These are phyloP conservation scores for Pichia occidentalis DNA, from an alignment of 805 yeast genomes.

Conservation along the genomic window DNA sequence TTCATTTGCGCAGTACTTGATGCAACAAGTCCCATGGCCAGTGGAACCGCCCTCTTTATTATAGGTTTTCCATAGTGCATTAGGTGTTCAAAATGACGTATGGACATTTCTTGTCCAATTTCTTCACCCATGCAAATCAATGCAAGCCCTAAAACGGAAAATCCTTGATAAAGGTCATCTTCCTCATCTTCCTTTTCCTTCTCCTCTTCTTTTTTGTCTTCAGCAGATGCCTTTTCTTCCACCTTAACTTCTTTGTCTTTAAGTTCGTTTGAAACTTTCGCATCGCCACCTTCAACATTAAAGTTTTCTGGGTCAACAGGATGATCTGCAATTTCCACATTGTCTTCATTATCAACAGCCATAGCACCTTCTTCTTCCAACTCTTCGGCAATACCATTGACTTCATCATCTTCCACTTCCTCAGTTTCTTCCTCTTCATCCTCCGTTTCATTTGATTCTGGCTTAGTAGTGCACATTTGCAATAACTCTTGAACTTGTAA, in stretches of 20 bases:
- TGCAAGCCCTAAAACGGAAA: constrained; percentile 92
- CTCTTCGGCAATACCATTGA: constrained; percentile 20
- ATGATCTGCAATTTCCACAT: constrained; percentile 36
- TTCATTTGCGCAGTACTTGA: constrained; percentile 95
- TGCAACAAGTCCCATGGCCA: constrained; percentile 95
- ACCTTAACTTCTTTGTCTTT: too few relatives aligned
- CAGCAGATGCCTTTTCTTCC: constrained; percentile 21
- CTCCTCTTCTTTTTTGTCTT: constrained; percentile 29
- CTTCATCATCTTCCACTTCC: constrained; percentile 37
- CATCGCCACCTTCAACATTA: constrained; percentile 25
- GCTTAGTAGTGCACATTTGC: constrained; percentile 79
- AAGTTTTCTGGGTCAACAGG: too few relatives aligned
- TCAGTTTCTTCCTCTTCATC: constrained; percentile 52
- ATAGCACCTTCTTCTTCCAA: constrained; percentile 25
- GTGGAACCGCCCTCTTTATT: constrained; percentile 89
- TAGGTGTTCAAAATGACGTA: constrained; percentile 94
- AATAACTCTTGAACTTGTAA: constrained; percentile 85
- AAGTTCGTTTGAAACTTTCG: too few relatives aligned
- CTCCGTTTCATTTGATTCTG: constrained; percentile 47
- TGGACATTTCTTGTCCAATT: constrained; percentile 94
- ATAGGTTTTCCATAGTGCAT: constrained; percentile 96
- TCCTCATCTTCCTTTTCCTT: constrained; percentile 34
- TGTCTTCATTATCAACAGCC: constrained; percentile 42
- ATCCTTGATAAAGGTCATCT: constrained; percentile 65
- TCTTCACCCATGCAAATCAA: constrained; percentile 96